phyloP scores from a whole-genome alignment of 495 filamentous ascomycete genomes.

The Neurospora sp. region DNA sequence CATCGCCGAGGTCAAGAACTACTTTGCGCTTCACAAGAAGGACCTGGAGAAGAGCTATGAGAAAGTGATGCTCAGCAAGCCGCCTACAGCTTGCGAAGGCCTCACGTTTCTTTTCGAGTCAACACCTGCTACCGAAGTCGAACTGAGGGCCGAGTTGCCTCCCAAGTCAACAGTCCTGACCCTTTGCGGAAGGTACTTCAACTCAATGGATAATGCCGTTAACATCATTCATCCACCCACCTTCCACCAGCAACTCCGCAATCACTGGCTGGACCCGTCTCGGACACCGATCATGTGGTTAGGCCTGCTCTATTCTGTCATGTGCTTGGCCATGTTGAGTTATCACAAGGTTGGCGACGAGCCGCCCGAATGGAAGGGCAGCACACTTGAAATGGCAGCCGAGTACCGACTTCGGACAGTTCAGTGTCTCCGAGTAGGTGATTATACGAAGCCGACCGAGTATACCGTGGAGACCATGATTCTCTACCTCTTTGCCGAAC shows the following conservation, averaged over 20 bases:
- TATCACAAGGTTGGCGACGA: slow-evolving; percentile 86
- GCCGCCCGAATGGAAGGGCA: slow-evolving; percentile 69
- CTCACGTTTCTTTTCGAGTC: slow-evolving; percentile 68
- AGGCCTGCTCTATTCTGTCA: slow-evolving; percentile 75
- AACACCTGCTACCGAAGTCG: slow-evolving; percentile 55
- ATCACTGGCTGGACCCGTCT: slow-evolving; percentile 76
- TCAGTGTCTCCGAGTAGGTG: slow-evolving; percentile 75
- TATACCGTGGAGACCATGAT: slow-evolving; percentile 85
- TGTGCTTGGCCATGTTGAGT: slow-evolving; percentile 84
- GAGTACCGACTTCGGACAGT: slow-evolving; percentile 74
- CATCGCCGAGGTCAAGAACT: slow-evolving; percentile 89
- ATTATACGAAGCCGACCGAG: slow-evolving; percentile 78
- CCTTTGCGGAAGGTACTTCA: slow-evolving; percentile 63
- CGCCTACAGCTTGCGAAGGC: slow-evolving; percentile 45
- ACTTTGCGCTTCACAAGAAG: slow-evolving; percentile 53
- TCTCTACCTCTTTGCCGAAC: slow-evolving; percentile 76
- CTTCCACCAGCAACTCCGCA: slow-evolving; percentile 77
- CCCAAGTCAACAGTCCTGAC: slow-evolving; percentile 71
- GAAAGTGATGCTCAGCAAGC: slow-evolving; percentile 55
- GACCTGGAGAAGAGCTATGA: slow-evolving; percentile 47
- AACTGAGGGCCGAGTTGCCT: slow-evolving; percentile 72
- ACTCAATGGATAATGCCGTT: slow-evolving; percentile 40
- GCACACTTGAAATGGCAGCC: slow-evolving; percentile 64
- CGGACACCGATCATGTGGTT: slow-evolving; percentile 81
- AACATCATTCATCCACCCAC: slow-evolving; percentile 80